Evolutionary conservation across 2,329 filamentous ascomycete species (phyloP).

Genomic region (Ascochyta fabae): DNA sequence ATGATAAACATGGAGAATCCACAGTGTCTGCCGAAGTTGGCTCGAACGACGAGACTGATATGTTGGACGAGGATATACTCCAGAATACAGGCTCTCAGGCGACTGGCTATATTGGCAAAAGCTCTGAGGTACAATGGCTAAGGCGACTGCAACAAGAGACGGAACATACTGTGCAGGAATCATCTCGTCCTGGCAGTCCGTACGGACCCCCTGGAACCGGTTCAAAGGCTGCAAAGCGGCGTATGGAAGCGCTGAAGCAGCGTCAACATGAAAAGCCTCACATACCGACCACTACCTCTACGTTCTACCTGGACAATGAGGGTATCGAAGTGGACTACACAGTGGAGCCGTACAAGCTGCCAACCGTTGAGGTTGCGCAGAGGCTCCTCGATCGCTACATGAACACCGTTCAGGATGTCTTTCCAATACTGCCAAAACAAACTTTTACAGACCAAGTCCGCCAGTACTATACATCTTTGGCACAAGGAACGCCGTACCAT

Average conservation of each 20-base stretch:
- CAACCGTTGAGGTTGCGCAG: conserved; percentile 33
- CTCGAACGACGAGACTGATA: neutral
- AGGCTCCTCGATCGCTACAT: conserved; percentile 40
- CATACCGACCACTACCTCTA: neutral
- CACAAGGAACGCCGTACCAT: neutral
- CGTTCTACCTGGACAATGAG: neutral
- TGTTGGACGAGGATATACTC: neutral
- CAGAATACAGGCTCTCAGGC: neutral
- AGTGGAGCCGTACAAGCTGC: conserved; percentile 29
- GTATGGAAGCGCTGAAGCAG: neutral
- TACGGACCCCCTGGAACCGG: neutral
- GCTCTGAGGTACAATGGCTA: neutral
- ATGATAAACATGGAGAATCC: neutral
- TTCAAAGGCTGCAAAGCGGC: neutral
- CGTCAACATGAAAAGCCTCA: neutral
- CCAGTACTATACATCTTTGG: neutral
- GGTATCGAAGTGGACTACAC: neutral
- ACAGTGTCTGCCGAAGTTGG: neutral
- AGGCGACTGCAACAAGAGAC: neutral
- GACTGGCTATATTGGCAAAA: neutral
- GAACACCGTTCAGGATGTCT: conserved; percentile 32
- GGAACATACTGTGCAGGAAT: neutral
- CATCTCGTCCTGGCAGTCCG: neutral
- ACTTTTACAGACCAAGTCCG: neutral
- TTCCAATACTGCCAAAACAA: conserved; percentile 28